Evolutionary conservation across 73 alveolate species (phyloP).

Genomic region (Paramecium tetraurelia): DNA sequence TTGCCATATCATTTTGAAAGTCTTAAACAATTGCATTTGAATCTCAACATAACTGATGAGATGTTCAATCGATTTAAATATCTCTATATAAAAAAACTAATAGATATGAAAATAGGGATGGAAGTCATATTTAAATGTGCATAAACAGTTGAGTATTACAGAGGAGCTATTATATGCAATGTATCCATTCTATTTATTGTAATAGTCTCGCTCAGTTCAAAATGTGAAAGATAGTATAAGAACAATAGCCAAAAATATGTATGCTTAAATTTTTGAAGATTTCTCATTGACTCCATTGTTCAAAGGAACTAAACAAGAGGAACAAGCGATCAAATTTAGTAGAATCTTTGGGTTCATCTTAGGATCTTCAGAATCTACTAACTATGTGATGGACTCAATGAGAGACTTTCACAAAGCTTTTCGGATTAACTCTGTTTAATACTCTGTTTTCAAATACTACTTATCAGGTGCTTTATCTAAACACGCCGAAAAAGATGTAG

Average conservation of each 20-base stretch:
- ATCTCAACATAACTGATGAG: neutral
- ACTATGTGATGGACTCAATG: constrained; percentile 26
- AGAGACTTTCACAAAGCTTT: constrained; percentile 8
- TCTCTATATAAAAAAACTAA: neutral
- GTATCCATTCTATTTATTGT: neutral
- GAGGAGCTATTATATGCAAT: constrained; percentile 10
- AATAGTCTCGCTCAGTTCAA: neutral
- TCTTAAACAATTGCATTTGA: neutral
- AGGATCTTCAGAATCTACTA: constrained; percentile 11
- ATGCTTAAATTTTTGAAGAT: neutral
- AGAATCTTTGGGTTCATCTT: constrained; percentile 32
- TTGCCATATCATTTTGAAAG: neutral
- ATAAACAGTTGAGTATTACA: neutral
- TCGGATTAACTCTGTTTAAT: neutral
- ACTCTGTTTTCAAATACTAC: neutral
- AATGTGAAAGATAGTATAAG: neutral
- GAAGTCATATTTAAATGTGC: constrained; percentile 20
- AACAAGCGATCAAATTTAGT: neutral
- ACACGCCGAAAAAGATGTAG: neutral
- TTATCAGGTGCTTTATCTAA: neutral
- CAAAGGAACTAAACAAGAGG: constrained; percentile 13
- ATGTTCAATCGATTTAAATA: constrained; percentile 18
- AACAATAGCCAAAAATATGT: neutral
- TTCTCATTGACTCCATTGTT: constrained; percentile 1
- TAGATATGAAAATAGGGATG: neutral